These are phyloP conservation scores for Chlorella ohadii DNA, from an alignment of 139 green algal species.

Conservation along the genomic window DNA sequence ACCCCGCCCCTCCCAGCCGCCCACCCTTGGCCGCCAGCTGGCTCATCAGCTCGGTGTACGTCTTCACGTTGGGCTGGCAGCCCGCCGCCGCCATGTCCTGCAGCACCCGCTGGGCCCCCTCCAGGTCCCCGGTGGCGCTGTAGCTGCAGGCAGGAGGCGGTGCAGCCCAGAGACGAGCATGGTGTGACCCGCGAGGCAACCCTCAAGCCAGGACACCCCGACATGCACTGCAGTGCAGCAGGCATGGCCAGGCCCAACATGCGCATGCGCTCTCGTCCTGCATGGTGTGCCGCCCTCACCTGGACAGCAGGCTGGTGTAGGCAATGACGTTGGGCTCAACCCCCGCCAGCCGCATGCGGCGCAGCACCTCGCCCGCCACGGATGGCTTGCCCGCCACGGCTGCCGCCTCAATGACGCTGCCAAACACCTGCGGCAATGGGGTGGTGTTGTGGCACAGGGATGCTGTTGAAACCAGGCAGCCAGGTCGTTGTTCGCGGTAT, in stretches of 20 bases:
- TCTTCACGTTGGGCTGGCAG: conserved; percentile 58
- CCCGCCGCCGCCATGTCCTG: conserved; percentile 12
- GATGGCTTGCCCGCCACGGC: conserved; percentile 22
- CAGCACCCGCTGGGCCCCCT: conserved; percentile 22
- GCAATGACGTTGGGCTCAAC: conserved; percentile 75
- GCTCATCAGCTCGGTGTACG: conserved; percentile 86
- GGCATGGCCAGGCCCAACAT: no score
- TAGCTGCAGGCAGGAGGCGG: conserved; percentile 36
- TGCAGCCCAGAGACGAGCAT: no score
- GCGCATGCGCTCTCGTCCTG: no score
- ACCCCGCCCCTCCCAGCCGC: not conserved
- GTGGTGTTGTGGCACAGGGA: no score
- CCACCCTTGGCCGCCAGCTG: conserved; percentile 43
- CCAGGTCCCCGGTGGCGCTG: conserved; percentile 18
- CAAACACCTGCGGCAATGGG: not conserved
- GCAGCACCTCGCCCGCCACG: conserved; percentile 55
- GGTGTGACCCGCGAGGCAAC: no score
- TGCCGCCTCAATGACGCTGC: conserved; percentile 27
- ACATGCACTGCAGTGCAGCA: no score
- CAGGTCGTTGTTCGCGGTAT: no score
- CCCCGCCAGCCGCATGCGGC: conserved; percentile 74
- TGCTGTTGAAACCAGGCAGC: no score
- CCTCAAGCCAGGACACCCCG: no score
- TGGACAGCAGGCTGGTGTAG: conserved; percentile 73
- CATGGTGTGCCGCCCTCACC: no score